Evolutionary conservation across 345 rosid genomes (phyloP), one percentile per base, ranked within the genome.

Genomic region (Pugionium dolabratum): DNA sequence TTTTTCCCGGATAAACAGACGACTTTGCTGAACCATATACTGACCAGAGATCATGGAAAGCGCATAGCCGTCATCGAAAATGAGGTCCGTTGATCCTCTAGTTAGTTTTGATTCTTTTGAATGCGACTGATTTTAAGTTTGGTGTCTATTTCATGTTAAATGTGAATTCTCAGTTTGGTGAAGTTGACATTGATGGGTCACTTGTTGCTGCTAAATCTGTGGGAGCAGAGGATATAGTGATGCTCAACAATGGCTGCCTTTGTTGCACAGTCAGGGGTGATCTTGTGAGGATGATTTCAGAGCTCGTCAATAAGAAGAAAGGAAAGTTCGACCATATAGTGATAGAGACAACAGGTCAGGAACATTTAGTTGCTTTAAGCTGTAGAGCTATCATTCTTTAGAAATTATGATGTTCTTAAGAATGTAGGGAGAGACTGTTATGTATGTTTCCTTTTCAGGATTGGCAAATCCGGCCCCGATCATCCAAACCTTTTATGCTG

Each of bases 181-280:
- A 90, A 79, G 83, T 94, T 49, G 99, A 94, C 70, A 90, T 90
- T 45, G 99, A 94, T 68, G 97, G 96, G 10, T 90, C 97, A 63
- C 83, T 90, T 28, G 99, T 90, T 46, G 96, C 99, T 80, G 80
- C 99, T 10, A 90, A 88, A 79, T 73, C 92, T 68, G 57, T 87
- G 37, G 97, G 96, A 62, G 87, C 91, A 6, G 97, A 88, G 79
- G 96, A 90, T 72, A 90, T 94, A 31, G 54, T 94, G 40, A 88
- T 90, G 96, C 90, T 94, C 75, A 94, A 90, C 74, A 90, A 94
- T 75, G 99, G 99, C 47, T 94, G 99, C 68, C 80, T 94, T 27
- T 94, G 99, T 70, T 94, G 99, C 80, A 94, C 99, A 0, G 97
- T 94, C 37, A 83, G 97, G 69, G 99, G 97, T 37, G 99, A 94